phyloP scores from a whole-genome alignment of 2,329 filamentous ascomycete species.

The Xylaria sp. region DNA sequence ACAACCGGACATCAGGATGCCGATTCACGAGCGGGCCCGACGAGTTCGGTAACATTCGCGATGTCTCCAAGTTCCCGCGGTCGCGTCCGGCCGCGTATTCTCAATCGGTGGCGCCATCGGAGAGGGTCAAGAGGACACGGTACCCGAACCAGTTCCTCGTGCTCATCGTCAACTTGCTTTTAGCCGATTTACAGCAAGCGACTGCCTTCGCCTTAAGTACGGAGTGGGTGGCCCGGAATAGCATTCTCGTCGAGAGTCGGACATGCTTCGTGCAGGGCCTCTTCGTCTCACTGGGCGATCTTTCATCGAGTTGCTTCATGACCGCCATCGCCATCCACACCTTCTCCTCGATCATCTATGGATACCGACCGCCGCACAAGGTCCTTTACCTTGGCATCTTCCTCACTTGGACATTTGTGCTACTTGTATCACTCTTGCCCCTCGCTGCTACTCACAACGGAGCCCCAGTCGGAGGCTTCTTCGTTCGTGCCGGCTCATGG shows the following conservation, averaged over 20 bases:
- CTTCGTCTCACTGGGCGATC: slow-evolving; percentile 60
- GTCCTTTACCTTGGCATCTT: slow-evolving; percentile 46
- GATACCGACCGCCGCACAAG: slow-evolving; percentile 46
- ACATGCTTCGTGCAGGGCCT: slow-evolving; percentile 63
- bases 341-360: slow-evolving; percentile 55
- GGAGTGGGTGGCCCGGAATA: slow-evolving; percentile 50
- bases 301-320: slow-evolving; percentile 63
- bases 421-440: slow-evolving; percentile 51
- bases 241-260: slow-evolving; percentile 47
- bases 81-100: slow-evolving; percentile 5
- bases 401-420: slow-evolving; percentile 54
- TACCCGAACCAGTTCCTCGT: slow-evolving; percentile 61
- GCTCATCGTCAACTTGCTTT: slow-evolving; percentile 62
- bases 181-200: slow-evolving; percentile 63
- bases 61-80: slow-evolving; percentile 10
- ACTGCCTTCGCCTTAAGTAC: slow-evolving; percentile 59
- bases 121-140: background rate
- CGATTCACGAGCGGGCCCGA: slow-evolving; percentile 11
- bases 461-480: slow-evolving; percentile 42
- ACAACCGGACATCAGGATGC: slow-evolving; percentile 10
- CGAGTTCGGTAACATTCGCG: slow-evolving; percentile 21
- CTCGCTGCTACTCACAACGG: slow-evolving; percentile 41
- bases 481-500: slow-evolving; percentile 62
- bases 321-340: slow-evolving; percentile 62
- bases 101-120: slow-evolving; percentile 10